Evolutionary conservation across 345 rosid genomes (phyloP).

Genomic region (Raphanus sativus): DNA sequence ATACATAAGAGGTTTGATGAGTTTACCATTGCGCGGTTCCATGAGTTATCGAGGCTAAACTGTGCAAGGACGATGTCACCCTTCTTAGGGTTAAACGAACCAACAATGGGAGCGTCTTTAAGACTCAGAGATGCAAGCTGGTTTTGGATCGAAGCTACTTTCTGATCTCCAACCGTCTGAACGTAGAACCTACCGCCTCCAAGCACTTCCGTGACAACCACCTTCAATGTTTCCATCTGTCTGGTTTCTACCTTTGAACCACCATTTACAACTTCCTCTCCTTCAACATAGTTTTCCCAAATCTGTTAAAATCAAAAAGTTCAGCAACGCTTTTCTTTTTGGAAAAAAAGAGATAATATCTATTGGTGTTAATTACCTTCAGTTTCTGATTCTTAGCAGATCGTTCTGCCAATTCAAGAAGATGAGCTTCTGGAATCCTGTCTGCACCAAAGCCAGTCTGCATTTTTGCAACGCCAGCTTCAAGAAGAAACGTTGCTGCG

Average conservation of each 20-base stretch:
- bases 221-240: conserved; percentile 92
- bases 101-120: conserved; percentile 75
- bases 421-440: conserved; percentile 75
- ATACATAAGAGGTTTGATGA: neutral
- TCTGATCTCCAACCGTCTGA: conserved; percentile 79
- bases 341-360: neutral
- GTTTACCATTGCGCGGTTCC: conserved; percentile 98
- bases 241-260: conserved; percentile 60
- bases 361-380: conserved; percentile 51
- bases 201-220: conserved; percentile 83
- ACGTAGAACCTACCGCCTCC: conserved; percentile 90
- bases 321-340: neutral
- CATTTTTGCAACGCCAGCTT: conserved; percentile 93
- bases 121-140: conserved; percentile 76
- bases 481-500: conserved; percentile 67
- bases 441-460: conserved; percentile 86
- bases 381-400: conserved; percentile 85
- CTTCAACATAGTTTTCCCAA: conserved; percentile 99
- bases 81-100: conserved; percentile 84
- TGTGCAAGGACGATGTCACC: conserved; percentile 95
- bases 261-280: conserved; percentile 77
- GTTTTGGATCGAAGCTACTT: conserved; percentile 71
- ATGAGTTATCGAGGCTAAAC: conserved; percentile 89
- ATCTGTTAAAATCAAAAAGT: conserved; percentile 47
- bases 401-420: conserved; percentile 83